phyloP scores from a whole-genome alignment of 148 eudicot genomes.

The Fagopyrum tataricum region DNA sequence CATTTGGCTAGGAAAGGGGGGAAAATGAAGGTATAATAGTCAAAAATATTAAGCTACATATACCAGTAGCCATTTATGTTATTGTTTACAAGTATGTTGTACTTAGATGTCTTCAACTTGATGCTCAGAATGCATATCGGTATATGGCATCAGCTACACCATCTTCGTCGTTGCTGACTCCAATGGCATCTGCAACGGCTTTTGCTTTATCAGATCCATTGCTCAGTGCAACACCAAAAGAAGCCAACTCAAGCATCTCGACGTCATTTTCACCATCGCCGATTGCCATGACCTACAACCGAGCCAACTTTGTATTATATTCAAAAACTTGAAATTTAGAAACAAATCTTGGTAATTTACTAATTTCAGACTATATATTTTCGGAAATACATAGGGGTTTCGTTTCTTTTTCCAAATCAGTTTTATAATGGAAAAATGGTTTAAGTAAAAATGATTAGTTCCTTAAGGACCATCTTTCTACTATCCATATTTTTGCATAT shows the following conservation, averaged over 20 bases:
- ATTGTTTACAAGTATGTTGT: background rate
- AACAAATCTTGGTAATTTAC: background rate
- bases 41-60: background rate
- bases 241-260: slow-evolving; percentile 87
- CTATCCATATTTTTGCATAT: background rate
- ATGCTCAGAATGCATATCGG: slow-evolving; percentile 69
- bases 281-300: slow-evolving; percentile 67
- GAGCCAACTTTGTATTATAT: background rate
- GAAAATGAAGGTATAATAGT: background rate
- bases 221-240: slow-evolving; percentile 79
- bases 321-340: background rate
- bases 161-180: slow-evolving; percentile 81
- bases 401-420: too few species aligned
- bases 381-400: too few species aligned
- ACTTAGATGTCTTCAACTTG: background rate
- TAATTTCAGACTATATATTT: too few species aligned
- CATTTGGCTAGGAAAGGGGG: background rate
- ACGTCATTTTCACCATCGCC: slow-evolving; percentile 97
- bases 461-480: too few species aligned
- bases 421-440: too few species aligned
- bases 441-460: too few species aligned
- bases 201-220: slow-evolving; percentile 83
- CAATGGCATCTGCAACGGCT: slow-evolving; percentile 69
- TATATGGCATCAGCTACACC: slow-evolving; percentile 97
- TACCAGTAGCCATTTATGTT: background rate